Evolutionary conservation across 2,329 filamentous ascomycete genomes (phyloP).

Genomic region (Pseudocercospora pini-densiflorae): DNA sequence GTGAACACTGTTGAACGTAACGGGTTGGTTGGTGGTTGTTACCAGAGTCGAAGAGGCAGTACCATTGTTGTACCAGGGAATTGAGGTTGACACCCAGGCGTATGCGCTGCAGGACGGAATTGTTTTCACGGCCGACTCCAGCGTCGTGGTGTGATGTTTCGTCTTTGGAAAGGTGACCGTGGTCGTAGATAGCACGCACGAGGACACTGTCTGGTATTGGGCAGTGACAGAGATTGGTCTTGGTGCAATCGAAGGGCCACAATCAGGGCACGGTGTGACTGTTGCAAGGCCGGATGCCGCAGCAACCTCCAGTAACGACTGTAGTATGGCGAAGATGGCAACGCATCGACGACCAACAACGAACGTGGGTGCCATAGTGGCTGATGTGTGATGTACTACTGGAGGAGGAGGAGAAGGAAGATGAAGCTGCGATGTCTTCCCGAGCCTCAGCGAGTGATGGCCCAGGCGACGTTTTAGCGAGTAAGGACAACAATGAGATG

Average conservation of each 20-base stretch:
- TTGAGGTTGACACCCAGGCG: conserved; percentile 8
- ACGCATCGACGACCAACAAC: neutral
- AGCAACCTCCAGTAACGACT: neutral
- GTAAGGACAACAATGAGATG: no score
- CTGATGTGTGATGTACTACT: neutral
- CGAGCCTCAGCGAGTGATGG: no score
- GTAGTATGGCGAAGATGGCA: neutral
- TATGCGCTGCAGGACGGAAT: conserved; percentile 6
- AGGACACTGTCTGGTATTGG: neutral
- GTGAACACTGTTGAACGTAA: neutral
- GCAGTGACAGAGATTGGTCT: neutral
- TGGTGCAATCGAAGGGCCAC: neutral
- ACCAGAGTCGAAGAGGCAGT: neutral
- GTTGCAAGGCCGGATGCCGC: neutral
- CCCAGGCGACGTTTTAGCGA: no score
- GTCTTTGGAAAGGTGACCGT: neutral
- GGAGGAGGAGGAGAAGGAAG: neutral
- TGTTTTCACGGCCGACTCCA: neutral
- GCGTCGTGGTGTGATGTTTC: neutral
- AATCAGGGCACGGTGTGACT: conserved; percentile 1
- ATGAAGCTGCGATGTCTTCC: neutral
- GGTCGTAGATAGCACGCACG: neutral
- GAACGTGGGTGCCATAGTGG: neutral
- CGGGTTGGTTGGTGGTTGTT: conserved; percentile 4
- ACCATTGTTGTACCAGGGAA: conserved; percentile 2